Percentiles rank a stretch among this genome's conserved stretches.
Conservation (phyloP, 768 basidiomycete genomes). For the Russula sp. region DNA sequence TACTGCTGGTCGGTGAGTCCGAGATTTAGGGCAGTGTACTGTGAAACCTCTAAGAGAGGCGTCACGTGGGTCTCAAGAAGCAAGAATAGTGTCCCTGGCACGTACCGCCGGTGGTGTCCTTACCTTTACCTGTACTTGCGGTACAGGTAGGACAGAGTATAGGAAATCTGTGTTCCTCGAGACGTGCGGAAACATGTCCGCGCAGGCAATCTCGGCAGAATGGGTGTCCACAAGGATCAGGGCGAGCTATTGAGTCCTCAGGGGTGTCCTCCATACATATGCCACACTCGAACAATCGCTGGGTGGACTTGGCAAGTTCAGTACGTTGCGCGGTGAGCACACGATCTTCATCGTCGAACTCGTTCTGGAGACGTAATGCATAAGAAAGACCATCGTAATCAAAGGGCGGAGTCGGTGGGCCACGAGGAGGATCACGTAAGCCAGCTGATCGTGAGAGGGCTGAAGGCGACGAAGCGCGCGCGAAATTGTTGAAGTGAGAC, state of each 20-base stretch:
- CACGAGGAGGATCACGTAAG: background rate
- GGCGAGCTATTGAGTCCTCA: conserved; percentile 38
- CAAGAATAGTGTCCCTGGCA: background rate
- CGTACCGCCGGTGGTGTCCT: conserved; percentile 32
- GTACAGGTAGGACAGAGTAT: conserved; percentile 57
- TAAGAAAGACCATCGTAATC: conserved; percentile 8
- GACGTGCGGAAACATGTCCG: conserved; percentile 38
- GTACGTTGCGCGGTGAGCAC: no score
- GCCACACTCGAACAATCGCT: conserved; percentile 41
- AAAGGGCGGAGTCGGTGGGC: conserved; percentile 5
- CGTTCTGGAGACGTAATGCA: no score
- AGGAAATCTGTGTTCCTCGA: conserved; percentile 51
- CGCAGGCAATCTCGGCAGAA: conserved; percentile 52
- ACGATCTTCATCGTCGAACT: no score
- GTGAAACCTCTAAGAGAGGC: conserved; percentile 33
- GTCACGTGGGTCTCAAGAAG: background rate
- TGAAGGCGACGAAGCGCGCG: background rate
- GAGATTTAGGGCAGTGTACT: conserved; percentile 37
- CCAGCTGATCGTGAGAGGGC: background rate
- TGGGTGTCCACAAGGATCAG: conserved; percentile 45
- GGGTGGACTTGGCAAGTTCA: no score
- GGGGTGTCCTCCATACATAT: conserved; percentile 51
- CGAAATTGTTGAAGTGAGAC: background rate
- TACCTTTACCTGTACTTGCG: conserved; percentile 25
- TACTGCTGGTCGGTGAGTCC: conserved; percentile 42